Evolutionary conservation across 208 protist genomes (phyloP).

Genomic region (Borovskyia barvae): DNA sequence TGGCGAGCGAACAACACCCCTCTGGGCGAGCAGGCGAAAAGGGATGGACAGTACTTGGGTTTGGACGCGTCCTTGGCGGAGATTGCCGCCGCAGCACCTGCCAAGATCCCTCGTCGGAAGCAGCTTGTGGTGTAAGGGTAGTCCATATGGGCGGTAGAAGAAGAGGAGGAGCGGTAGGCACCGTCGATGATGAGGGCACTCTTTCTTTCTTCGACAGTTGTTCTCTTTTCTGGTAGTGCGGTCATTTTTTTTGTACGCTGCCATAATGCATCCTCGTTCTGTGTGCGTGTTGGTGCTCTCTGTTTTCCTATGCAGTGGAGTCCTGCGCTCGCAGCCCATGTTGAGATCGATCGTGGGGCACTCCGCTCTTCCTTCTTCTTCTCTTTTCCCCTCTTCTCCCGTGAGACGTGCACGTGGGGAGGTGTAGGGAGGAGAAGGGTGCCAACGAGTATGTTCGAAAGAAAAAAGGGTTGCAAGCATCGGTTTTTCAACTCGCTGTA

Average conservation of each 20-base stretch:
- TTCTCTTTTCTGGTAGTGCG: too few relatives aligned
- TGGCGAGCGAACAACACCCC: slow-evolving; percentile 61
- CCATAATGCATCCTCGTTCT: too few relatives aligned
- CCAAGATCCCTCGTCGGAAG: slow-evolving; percentile 48
- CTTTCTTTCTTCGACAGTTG: neutral
- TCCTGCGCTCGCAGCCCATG: neutral
- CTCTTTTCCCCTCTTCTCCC: neutral
- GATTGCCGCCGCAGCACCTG: neutral
- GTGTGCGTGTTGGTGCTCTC: neutral
- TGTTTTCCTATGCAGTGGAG: neutral
- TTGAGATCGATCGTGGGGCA: neutral
- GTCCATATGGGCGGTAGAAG: neutral
- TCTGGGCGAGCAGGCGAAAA: slow-evolving; percentile 33
- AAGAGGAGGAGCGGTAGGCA: neutral
- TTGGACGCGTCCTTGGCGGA: slow-evolving; percentile 29
- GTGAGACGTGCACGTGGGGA: too few relatives aligned
- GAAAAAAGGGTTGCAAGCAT: too few relatives aligned
- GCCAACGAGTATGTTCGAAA: too few relatives aligned
- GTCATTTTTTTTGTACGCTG: too few relatives aligned
- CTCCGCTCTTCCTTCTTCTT: neutral
- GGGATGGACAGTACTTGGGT: slow-evolving; percentile 62
- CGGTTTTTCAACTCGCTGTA: too few relatives aligned
- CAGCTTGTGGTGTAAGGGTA: slow-evolving; percentile 36
- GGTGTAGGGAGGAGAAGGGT: too few relatives aligned
- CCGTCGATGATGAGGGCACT: neutral